phyloP scores from a whole-genome alignment of 139 green algal species.

The Micromonas commoda region DNA sequence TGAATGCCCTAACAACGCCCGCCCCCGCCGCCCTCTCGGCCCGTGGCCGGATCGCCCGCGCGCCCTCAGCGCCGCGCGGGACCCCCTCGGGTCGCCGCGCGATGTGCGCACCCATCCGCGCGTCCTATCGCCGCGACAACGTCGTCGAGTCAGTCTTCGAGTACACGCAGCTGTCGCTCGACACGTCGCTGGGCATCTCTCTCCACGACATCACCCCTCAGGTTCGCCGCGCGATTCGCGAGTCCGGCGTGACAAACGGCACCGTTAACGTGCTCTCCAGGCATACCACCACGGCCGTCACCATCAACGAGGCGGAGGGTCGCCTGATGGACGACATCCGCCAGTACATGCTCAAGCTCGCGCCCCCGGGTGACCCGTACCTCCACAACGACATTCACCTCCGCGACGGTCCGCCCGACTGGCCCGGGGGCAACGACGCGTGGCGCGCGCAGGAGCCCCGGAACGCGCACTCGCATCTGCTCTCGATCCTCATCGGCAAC shows the following conservation, averaged over 20 bases:
- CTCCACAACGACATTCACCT: conserved; percentile 79
- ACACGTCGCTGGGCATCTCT: conserved; percentile 33
- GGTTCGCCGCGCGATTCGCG: conserved; percentile 40
- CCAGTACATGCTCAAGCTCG: conserved; percentile 46
- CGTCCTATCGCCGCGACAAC: too few relatives aligned
- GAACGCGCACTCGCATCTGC: conserved; percentile 72
- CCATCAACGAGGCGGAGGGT: conserved; percentile 54
- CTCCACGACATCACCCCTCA: conserved; percentile 47
- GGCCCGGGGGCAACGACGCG: conserved; percentile 46
- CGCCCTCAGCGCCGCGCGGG: too few relatives aligned
- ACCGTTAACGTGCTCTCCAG: conserved; percentile 57
- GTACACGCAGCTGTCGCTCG: too few relatives aligned
- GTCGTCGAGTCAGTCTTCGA: too few relatives aligned
- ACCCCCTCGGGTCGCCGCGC: too few relatives aligned
- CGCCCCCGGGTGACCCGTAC: conserved; percentile 56
- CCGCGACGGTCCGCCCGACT: conserved; percentile 50
- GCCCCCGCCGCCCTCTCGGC: too few relatives aligned
- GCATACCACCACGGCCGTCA: conserved; percentile 63
- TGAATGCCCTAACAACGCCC: too few relatives aligned
- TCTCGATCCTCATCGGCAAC: conserved; percentile 61
- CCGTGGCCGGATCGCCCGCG: too few relatives aligned
- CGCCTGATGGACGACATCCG: conserved; percentile 66
- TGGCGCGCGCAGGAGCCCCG: conserved; percentile 59
- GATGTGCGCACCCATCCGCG: too few relatives aligned
- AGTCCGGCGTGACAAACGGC: conserved; percentile 46